Percentiles rank a stretch among this genome's conserved stretches.
phyloP scores from a whole-genome alignment of 169 alveolate species.

The Plasmodium inui region DNA sequence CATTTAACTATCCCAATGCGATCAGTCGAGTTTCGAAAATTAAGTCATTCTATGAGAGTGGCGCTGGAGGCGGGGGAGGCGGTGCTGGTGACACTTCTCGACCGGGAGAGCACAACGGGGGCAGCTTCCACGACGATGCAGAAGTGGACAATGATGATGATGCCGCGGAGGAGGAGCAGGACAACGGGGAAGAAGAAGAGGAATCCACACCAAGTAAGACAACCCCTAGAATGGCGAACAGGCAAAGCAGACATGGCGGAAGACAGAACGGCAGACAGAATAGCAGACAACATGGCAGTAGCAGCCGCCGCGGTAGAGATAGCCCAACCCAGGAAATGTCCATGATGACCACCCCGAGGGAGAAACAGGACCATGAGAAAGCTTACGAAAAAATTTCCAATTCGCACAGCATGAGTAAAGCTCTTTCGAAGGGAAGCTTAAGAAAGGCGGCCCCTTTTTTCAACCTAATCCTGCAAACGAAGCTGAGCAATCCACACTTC shows the following conservation, averaged over 20 bases:
- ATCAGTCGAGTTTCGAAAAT: slow-evolving; percentile 34
- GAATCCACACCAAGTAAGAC: not conserved
- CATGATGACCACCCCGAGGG: not conserved
- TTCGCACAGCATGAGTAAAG: slow-evolving; percentile 9
- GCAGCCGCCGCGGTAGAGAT: not conserved
- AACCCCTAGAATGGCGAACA: not conserved
- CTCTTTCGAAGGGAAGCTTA: slow-evolving; percentile 89
- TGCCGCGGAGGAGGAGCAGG: not conserved
- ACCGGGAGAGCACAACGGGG: not conserved
- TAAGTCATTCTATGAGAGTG: slow-evolving; percentile 44
- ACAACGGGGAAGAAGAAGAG: not conserved
- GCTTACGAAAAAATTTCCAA: not conserved
- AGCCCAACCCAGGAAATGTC: not conserved
- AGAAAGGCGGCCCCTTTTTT: slow-evolving; percentile 93
- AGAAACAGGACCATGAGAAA: not conserved
- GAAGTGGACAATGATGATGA: not conserved
- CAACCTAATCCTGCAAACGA: slow-evolving; percentile 94
- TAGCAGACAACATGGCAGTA: not conserved
- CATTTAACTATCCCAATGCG: slow-evolving; percentile 65
- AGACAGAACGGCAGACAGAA: not conserved
- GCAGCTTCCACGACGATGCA: not conserved
- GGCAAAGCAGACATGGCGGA: not conserved
- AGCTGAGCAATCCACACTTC: slow-evolving; percentile 97
- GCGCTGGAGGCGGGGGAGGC: not conserved
- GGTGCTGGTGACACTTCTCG: not conserved